Conservation (phyloP, 1,139 yeast genomes). For the Nakaseomyces glabratus region DNA sequence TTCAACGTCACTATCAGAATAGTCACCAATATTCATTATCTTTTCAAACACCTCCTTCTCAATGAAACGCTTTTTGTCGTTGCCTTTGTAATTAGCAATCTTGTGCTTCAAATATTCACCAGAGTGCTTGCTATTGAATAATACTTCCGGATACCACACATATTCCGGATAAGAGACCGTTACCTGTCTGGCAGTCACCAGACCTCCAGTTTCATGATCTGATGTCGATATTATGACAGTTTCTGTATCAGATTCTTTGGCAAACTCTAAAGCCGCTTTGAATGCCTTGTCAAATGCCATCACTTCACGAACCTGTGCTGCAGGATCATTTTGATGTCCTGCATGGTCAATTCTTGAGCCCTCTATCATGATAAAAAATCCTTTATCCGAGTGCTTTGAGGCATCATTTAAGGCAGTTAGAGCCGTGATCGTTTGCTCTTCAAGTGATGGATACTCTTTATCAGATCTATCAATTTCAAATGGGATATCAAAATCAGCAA, state of each 20-base stretch:
- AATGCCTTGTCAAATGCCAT: conserved; percentile 71
- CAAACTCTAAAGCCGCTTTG: conserved; percentile 57
- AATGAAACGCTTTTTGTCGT: conserved; percentile 38
- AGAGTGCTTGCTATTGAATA: conserved; percentile 57
- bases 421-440: conserved; percentile 66
- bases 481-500: conserved; percentile 69
- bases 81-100: conserved; percentile 29
- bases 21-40: conserved; percentile 54
- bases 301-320: conserved; percentile 74
- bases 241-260: conserved; percentile 53
- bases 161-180: conserved; percentile 53
- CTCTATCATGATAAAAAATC: conserved; percentile 74
- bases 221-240: conserved; percentile 71
- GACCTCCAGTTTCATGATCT: conserved; percentile 90
- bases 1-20: conserved; percentile 41
- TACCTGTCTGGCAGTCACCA: conserved; percentile 67
- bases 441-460: conserved; percentile 55
- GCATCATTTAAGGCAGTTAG: conserved; percentile 55
- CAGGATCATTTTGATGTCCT: conserved; percentile 83
- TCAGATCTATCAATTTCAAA: conserved; percentile 66
- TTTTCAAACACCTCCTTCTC: conserved; percentile 41
- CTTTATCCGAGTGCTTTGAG: conserved; percentile 58
- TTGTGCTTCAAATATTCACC: conserved; percentile 53
- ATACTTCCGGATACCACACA: conserved; percentile 68
- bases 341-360: conserved; percentile 91